phyloP scores from a whole-genome alignment of 1,284 basidiomycete genomes.

The Rhodotorula sp. region DNA sequence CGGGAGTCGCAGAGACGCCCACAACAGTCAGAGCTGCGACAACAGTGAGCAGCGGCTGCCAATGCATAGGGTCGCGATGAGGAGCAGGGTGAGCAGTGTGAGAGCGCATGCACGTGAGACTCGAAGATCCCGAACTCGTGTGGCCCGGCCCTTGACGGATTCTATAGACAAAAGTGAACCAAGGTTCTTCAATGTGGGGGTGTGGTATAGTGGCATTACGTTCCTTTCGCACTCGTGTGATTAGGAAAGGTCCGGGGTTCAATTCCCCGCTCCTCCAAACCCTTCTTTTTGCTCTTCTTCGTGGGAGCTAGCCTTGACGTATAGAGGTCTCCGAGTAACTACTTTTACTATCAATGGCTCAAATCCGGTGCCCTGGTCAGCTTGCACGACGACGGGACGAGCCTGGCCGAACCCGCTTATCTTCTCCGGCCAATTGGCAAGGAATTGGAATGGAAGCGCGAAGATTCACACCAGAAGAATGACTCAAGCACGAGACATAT shows the following conservation, averaged over 20 bases:
- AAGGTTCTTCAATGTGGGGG: not conserved
- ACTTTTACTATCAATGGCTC: too few relatives aligned
- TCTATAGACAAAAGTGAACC: too few relatives aligned
- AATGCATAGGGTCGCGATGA: not conserved
- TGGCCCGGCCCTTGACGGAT: too few relatives aligned
- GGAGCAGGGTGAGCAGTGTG: not conserved
- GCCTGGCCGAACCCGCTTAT: too few relatives aligned
- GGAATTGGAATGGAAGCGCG: too few relatives aligned
- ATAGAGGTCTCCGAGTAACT: too few relatives aligned
- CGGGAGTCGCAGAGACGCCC: not conserved
- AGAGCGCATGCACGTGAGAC: not conserved
- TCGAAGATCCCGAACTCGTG: not conserved
- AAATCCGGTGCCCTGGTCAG: too few relatives aligned
- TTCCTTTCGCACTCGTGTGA: conserved; percentile 3
- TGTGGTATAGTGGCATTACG: conserved; percentile 7
- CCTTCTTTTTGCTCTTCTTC: not conserved
- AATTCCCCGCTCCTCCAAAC: conserved; percentile 11
- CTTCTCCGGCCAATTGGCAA: too few relatives aligned
- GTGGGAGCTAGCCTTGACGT: too few relatives aligned
- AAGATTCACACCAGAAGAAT: too few relatives aligned
- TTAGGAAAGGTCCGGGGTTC: conserved; percentile 10
- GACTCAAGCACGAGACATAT: too few relatives aligned
- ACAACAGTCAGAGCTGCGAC: not conserved
- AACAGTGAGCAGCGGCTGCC: not conserved
- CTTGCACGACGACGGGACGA: too few relatives aligned